Evolutionary conservation across 2,329 filamentous ascomycete species (phyloP).

Genomic region (Beauveria sp.): DNA sequence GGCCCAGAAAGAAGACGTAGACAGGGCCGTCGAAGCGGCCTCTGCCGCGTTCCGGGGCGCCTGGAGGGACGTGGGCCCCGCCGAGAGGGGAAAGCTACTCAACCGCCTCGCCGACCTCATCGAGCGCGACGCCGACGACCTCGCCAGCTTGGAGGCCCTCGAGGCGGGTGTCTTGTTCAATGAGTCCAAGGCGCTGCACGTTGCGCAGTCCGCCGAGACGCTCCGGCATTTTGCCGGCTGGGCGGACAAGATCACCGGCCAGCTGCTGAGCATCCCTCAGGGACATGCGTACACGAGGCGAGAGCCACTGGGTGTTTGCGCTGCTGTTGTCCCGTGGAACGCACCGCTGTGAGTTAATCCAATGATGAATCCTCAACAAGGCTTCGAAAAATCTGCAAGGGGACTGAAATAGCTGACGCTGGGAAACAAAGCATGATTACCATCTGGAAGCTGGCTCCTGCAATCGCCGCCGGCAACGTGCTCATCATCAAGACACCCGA

Average conservation of each 20-base stretch:
- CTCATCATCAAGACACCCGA: constrained; percentile 55
- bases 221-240: constrained; percentile 62
- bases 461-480: constrained; percentile 52
- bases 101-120: constrained; percentile 13
- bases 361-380: background rate
- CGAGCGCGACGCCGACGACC: constrained; percentile 9
- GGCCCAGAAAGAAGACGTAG: constrained; percentile 13
- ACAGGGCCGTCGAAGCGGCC: constrained; percentile 13
- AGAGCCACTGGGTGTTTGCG: constrained; percentile 64
- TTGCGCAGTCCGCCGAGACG: constrained; percentile 19
- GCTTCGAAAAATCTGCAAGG: background rate
- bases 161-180: background rate
- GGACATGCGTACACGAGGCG: constrained; percentile 63
- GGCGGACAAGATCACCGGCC: constrained; percentile 62
- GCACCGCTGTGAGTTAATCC: constrained; percentile 43
- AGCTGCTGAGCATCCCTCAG: constrained; percentile 51
- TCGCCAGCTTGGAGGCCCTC: constrained; percentile 13
- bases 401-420: background rate
- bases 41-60: constrained; percentile 12
- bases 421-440: constrained; percentile 18
- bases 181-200: constrained; percentile 13
- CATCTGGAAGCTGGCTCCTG: constrained; percentile 67
- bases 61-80: constrained; percentile 6
- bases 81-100: constrained; percentile 8
- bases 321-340: constrained; percentile 67